A percentile compares a stretch with the other conserved stretches of the same genome.
Conservation (phyloP, 768 basidiomycete genomes). For the Termitomyces heimii region DNA sequence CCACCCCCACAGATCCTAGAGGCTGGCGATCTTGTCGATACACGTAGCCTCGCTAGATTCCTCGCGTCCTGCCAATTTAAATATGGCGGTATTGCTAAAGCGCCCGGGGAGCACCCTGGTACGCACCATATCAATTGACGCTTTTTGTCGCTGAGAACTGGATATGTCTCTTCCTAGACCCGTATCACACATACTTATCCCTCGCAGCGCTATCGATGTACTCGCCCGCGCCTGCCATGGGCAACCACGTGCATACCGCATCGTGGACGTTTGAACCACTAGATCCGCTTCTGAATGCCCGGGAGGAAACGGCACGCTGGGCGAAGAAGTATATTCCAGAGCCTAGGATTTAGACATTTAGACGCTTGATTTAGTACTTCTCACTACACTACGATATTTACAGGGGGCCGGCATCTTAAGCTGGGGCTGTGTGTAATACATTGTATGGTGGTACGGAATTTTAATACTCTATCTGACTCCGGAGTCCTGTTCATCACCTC, state of each 20-base stretch:
- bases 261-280: slow-evolving; percentile 57
- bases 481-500: not conserved
- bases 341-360: not conserved
- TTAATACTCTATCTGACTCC: not conserved
- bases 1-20: slow-evolving; percentile 58
- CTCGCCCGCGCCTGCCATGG: slow-evolving; percentile 38
- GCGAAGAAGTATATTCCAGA: slow-evolving; percentile 50
- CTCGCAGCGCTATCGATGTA: slow-evolving; percentile 76
- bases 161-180: slow-evolving; percentile 43
- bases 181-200: slow-evolving; percentile 92
- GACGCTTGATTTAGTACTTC: not conserved
- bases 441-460: not conserved
- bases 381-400: not conserved
- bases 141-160: slow-evolving; percentile 1
- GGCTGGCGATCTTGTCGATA: slow-evolving; percentile 50
- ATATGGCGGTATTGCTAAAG: slow-evolving; percentile 85
- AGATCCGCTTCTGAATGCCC: slow-evolving; percentile 71
- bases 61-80: slow-evolving; percentile 78
- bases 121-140: not conserved
- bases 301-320: slow-evolving; percentile 61
- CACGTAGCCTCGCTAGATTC: slow-evolving; percentile 51
- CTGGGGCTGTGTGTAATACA: not conserved
- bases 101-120: slow-evolving; percentile 79
- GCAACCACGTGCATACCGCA: slow-evolving; percentile 19
- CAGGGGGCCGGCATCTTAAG: not conserved